These are phyloP conservation scores for Globisporangium barbulae DNA, from an alignment of 352 stramenopile species.

Conservation along the genomic window DNA sequence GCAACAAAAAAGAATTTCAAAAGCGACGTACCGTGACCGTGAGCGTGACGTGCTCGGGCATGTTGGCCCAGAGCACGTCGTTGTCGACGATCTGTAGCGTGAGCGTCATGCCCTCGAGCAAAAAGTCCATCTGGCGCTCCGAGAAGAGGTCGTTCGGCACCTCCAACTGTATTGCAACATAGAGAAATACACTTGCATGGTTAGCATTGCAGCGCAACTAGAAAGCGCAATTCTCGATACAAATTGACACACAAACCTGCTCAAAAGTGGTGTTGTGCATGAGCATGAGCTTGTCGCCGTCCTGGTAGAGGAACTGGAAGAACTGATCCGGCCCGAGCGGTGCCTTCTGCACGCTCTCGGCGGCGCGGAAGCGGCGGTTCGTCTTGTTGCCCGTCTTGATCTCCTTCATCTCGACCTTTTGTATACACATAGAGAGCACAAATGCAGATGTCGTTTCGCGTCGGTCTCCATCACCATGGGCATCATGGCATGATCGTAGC, in stretches of 20 bases:
- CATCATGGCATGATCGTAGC: not conserved
- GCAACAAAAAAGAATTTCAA: not conserved
- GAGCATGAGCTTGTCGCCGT: conserved; percentile 73
- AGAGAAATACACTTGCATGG: not conserved
- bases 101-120: conserved; percentile 76
- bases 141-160: conserved; percentile 67
- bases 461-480: not conserved
- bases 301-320: conserved; percentile 84
- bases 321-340: conserved; percentile 63
- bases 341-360: conserved; percentile 78
- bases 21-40: conserved; percentile 48
- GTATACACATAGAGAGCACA: not conserved
- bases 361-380: conserved; percentile 77
- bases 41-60: conserved; percentile 79
- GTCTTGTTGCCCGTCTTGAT: conserved; percentile 86
- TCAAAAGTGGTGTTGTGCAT: conserved; percentile 83
- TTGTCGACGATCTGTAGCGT: conserved; percentile 84
- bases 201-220: not conserved
- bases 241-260: conserved; percentile 38
- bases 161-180: conserved; percentile 44
- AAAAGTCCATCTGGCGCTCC: conserved; percentile 69
- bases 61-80: conserved; percentile 83
- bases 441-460: not conserved
- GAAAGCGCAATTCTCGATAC: not conserved
- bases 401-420: conserved; percentile 77